Evolutionary conservation across 2,329 filamentous ascomycete species (phyloP).

Genomic region (Botryotinia narcissicola): DNA sequence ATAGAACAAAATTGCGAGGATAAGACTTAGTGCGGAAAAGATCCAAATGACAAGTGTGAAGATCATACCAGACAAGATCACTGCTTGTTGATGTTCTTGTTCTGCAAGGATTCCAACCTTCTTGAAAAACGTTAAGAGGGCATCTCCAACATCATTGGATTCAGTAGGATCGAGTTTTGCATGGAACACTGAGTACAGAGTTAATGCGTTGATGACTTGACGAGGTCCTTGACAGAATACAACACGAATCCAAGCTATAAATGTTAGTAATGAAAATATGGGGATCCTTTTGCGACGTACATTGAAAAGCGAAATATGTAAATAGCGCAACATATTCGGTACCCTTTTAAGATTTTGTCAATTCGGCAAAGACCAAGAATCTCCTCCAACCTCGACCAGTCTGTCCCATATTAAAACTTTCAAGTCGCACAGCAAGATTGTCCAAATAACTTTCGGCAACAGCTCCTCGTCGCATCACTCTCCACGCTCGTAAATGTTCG

Average conservation of each 20-base stretch:
- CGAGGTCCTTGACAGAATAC: constrained; percentile 89
- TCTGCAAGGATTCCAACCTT: constrained; percentile 74
- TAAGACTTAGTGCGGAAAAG: constrained; percentile 71
- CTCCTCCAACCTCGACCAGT: constrained; percentile 77
- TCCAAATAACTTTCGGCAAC: constrained; percentile 92
- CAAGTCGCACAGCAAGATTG: constrained; percentile 77
- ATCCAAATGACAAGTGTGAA: constrained; percentile 91
- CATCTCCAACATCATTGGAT: constrained; percentile 55
- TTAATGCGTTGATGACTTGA: constrained; percentile 86
- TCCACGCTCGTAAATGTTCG: constrained; percentile 75
- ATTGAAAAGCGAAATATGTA: constrained; percentile 66
- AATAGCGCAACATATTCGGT: constrained; percentile 70
- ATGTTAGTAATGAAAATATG: constrained; percentile 23
- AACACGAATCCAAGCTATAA: constrained; percentile 77
- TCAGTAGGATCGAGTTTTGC: constrained; percentile 65
- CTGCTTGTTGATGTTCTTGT: constrained; percentile 71
- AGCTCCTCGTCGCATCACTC: constrained; percentile 79
- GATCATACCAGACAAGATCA: constrained; percentile 85
- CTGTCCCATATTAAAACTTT: constrained; percentile 72
- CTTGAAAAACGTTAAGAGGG: constrained; percentile 73
- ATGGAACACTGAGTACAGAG: constrained; percentile 79
- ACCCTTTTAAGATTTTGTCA: constrained; percentile 72
- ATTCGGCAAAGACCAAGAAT: constrained; percentile 70
- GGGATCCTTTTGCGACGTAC: constrained; percentile 42
- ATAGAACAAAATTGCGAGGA: constrained; percentile 76